phyloP scores from a whole-genome alignment of 2,329 filamentous ascomycete species.

The Colletotrichum phormii region DNA sequence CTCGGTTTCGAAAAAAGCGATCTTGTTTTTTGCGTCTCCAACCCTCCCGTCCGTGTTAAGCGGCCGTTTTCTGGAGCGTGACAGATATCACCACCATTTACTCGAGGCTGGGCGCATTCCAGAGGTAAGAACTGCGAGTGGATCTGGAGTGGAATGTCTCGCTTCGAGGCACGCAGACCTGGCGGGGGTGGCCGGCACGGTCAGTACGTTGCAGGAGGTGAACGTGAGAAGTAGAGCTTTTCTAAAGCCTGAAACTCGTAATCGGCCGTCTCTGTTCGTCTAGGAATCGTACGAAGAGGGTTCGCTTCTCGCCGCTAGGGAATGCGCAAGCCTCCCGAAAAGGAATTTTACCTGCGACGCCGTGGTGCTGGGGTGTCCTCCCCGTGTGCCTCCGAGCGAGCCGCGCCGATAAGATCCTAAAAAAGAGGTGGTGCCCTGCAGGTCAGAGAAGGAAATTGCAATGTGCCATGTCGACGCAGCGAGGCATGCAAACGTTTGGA shows the following conservation, averaged over 20 bases:
- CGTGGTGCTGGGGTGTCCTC: neutral
- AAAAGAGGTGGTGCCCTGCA: neutral
- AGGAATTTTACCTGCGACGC: neutral
- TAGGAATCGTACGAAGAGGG: too few relatives aligned
- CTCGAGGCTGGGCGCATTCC: neutral
- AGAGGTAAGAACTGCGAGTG: neutral
- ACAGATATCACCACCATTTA: neutral
- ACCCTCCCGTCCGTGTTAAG: neutral
- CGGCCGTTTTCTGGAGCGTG: neutral
- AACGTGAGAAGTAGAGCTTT: neutral
- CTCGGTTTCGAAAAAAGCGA: neutral
- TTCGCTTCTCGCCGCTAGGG: neutral
- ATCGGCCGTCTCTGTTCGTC: neutral
- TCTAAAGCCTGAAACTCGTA: neutral
- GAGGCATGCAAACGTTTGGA: neutral
- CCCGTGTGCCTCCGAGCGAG: neutral
- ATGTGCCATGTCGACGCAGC: conserved; percentile 5
- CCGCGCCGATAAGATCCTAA: too few relatives aligned
- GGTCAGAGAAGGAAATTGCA: neutral
- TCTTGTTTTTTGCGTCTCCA: neutral
- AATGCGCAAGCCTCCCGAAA: neutral
- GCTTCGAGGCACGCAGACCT: neutral
- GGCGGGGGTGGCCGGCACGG: neutral
- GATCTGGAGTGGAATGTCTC: conserved; percentile 25
- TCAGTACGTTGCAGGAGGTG: neutral